phyloP scores from a whole-genome alignment of 2,329 filamentous ascomycete species.

The Colletotrichum australisinense region DNA sequence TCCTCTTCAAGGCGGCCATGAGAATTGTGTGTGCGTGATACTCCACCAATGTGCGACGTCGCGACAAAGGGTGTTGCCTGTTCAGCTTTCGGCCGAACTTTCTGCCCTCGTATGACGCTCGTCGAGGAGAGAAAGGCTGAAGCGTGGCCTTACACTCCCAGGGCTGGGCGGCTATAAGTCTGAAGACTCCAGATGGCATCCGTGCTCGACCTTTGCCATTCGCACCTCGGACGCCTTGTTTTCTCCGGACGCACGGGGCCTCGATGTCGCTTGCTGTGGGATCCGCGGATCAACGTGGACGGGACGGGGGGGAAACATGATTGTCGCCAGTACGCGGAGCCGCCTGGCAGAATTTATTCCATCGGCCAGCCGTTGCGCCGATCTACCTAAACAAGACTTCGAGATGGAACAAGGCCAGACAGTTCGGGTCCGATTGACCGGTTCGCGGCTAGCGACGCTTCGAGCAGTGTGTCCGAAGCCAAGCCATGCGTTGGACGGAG shows the following conservation, averaged over 20 bases:
- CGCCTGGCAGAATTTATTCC: background rate
- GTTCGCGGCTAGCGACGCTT: conserved; percentile 13
- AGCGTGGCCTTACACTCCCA: background rate
- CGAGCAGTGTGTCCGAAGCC: conserved; percentile 23
- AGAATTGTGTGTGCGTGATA: background rate
- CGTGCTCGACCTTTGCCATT: conserved; percentile 9
- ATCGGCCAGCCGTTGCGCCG: background rate
- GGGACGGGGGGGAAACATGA: too few species aligned
- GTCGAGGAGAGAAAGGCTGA: background rate
- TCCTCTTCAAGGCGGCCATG: background rate
- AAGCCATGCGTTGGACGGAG: too few species aligned
- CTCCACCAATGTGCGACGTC: conserved; percentile 28
- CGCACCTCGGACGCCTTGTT: background rate
- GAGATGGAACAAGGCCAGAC: background rate
- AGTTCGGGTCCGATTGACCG: too few species aligned
- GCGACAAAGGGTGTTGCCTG: conserved; percentile 14
- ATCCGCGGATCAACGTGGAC: background rate
- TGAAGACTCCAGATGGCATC: conserved; percentile 23
- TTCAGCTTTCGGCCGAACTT: background rate
- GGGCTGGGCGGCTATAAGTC: background rate
- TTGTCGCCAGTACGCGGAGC: background rate
- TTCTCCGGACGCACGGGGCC: background rate
- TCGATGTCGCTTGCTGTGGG: background rate
- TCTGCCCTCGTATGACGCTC: background rate
- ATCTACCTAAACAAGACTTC: background rate